A percentile compares a stretch with the other conserved stretches of the same genome.
Evolutionary conservation across 2,329 filamentous ascomycete genomes (phyloP).

Genomic region (Ceratocystiopsis minuta): DNA sequence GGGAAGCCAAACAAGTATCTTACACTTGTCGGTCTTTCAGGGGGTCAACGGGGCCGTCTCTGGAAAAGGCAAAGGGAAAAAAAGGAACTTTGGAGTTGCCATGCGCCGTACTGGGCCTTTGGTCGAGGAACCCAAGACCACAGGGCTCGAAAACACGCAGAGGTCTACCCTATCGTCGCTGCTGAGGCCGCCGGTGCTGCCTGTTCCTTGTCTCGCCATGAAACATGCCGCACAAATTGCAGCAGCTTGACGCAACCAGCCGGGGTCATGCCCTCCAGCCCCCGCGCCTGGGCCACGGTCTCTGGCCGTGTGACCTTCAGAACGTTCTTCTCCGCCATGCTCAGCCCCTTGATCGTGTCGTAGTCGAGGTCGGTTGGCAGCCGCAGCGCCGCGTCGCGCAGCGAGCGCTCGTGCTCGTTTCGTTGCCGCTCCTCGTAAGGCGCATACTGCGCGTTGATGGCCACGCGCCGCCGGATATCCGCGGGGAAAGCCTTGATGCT

Average conservation of each 20-base stretch:
- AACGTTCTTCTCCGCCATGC: slow-evolving; percentile 57
- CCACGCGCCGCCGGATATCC: slow-evolving; percentile 49
- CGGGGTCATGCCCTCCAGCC: slow-evolving; percentile 64
- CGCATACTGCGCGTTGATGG: slow-evolving; percentile 70
- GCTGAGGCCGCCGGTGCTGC: not conserved
- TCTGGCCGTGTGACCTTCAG: slow-evolving; percentile 58
- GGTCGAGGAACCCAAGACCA: not conserved
- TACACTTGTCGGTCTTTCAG: no score
- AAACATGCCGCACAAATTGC: slow-evolving; percentile 33
- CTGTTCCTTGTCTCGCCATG: not conserved
- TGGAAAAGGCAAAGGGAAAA: no score
- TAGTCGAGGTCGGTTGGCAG: slow-evolving; percentile 68
- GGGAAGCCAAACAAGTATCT: no score
- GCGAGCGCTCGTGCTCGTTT: slow-evolving; percentile 45
- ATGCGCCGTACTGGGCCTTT: not conserved
- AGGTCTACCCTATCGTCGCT: slow-evolving; percentile 2
- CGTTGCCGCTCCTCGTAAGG: slow-evolving; percentile 67
- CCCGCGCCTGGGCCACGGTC: slow-evolving; percentile 70
- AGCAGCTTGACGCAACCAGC: slow-evolving; percentile 43
- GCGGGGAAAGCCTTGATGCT: slow-evolving; percentile 25
- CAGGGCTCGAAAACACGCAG: not conserved
- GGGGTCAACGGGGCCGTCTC: no score
- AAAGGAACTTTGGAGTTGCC: no score
- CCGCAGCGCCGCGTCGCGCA: slow-evolving; percentile 56
- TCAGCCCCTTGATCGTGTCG: slow-evolving; percentile 51